Evolutionary conservation across 345 rosid species (phyloP), one percentile per base, ranked within the genome.

Genomic region (Corchorus capsularis): DNA sequence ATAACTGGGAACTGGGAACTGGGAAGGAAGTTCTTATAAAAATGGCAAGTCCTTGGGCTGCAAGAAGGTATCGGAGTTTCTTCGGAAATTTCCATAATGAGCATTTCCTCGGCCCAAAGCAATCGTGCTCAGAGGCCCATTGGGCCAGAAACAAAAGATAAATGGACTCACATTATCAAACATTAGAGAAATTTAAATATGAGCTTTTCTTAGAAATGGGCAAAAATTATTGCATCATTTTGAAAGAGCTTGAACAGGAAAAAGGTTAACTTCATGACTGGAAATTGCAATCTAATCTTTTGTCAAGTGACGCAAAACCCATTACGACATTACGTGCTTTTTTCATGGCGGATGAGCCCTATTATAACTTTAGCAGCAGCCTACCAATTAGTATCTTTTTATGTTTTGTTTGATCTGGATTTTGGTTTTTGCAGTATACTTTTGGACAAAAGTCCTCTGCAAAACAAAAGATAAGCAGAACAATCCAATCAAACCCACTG

Each of bases 401-500:
- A 8, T 54, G 63, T 20, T 39, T 54, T n/a, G 66, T 59, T 59
- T 57, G 54, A 19, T 41, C 7, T 27, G 55, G 17, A 0, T 50
- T 50, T 50, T 50, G 10, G 10, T 34, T 39, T 34, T 39, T 39
- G 75, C 64, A 39, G 19, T 11, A 54, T 19, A 56, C 61, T 54
- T 17, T 17, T 37, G 46, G 46, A 63, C n/a, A 63, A 15, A 63
- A 63, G 45, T 59, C 37, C 8, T 60, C 8, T 27, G 63, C 37
- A 63, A 53, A 11, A n/a, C 5, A 53, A 35, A 11, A 50, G 17
- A 50, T 9, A 50, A 53, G 15, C 57, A 52, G 22, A 50, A 69
- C 73, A 56, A 57, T 72, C 65, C 53, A 72, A 72, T 57, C 75
- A 72, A 39, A 72, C 17, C 19, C 43, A 55, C 53, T 56, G 63